Evolutionary conservation across 2,329 filamentous ascomycete species (phyloP).

Genomic region (Penicillium palitans): DNA sequence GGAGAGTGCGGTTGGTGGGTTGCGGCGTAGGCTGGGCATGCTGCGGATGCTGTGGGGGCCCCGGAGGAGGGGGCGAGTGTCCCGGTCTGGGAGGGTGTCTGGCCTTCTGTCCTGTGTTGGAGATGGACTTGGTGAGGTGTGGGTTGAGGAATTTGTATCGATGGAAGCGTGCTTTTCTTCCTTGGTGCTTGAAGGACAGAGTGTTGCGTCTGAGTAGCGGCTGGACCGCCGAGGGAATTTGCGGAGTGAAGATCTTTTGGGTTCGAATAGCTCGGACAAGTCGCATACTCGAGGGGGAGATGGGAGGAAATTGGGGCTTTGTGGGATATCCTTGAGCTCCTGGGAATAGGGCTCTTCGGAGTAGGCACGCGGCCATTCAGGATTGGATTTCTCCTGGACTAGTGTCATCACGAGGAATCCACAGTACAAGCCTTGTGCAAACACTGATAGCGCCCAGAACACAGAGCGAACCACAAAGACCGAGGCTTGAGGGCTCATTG

Average conservation of each 20-base stretch:
- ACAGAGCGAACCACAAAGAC: constrained; percentile 40
- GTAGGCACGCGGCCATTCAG: constrained; percentile 26
- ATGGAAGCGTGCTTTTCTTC: constrained; percentile 26
- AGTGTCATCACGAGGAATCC: constrained; percentile 29
- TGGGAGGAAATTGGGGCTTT: constrained; percentile 14
- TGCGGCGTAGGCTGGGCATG: constrained; percentile 24
- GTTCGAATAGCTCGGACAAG: constrained; percentile 23
- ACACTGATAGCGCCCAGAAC: constrained; percentile 36
- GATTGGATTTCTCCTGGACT: constrained; percentile 10
- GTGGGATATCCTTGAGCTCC: constrained; percentile 25
- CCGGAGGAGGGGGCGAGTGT: constrained; percentile 17
- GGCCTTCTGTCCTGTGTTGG: constrained; percentile 13
- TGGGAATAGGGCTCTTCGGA: constrained; percentile 26
- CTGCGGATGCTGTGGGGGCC: constrained; percentile 21
- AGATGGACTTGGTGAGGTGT: constrained; percentile 14
- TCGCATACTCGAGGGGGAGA: constrained; percentile 15
- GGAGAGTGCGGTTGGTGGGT: constrained; percentile 25
- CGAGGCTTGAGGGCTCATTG: constrained; percentile 18
- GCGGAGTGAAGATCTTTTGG: constrained; percentile 27
- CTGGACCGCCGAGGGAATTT: constrained; percentile 30
- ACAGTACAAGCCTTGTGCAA: constrained; percentile 34
- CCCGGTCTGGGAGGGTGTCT: constrained; percentile 6
- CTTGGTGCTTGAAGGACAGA: constrained; percentile 27
- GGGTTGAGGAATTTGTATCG: constrained; percentile 20
- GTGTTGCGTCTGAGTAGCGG: constrained; percentile 35